Conservation (phyloP, 768 basidiomycete species). For the Lentinula detonsa region DNA sequence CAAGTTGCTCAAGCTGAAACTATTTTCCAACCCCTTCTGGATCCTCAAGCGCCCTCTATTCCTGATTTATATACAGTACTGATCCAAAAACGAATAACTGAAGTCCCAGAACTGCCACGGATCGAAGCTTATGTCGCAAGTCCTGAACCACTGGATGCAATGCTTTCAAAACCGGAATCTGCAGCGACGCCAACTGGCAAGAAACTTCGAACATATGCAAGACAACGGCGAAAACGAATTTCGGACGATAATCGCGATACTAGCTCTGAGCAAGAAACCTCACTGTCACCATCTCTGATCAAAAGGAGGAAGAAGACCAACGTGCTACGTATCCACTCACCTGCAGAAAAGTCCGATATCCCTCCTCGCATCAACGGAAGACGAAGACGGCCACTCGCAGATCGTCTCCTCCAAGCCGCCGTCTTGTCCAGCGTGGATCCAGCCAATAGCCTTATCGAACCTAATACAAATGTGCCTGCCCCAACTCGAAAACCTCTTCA, state of each 20-base stretch:
- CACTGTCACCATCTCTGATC: background rate
- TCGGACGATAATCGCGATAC: background rate
- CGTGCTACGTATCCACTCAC: background rate
- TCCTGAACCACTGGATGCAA: background rate
- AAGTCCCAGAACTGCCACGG: background rate
- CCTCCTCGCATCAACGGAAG: background rate
- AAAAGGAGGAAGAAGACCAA: background rate
- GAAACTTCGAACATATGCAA: background rate
- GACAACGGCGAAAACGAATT: background rate
- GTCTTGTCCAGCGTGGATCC: slow-evolving; percentile 26
- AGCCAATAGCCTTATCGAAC: slow-evolving; percentile 14
- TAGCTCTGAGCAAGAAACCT: background rate
- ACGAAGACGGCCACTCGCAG: background rate
- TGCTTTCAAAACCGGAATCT: background rate
- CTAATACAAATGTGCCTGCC: slow-evolving; percentile 10
- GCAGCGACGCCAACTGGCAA: background rate
- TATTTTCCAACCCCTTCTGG: background rate
- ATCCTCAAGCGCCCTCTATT: background rate
- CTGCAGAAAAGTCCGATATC: background rate
- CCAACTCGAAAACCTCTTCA: slow-evolving; percentile 20
- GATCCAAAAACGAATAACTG: background rate
- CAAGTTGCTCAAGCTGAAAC: background rate
- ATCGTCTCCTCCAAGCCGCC: slow-evolving; percentile 28
- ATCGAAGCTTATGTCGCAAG: no score
- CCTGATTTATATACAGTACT: background rate